Base-by-base conservation (phyloP, 495 filamentous ascomycete species). In the Mycothermus thermophilus region DNA sequence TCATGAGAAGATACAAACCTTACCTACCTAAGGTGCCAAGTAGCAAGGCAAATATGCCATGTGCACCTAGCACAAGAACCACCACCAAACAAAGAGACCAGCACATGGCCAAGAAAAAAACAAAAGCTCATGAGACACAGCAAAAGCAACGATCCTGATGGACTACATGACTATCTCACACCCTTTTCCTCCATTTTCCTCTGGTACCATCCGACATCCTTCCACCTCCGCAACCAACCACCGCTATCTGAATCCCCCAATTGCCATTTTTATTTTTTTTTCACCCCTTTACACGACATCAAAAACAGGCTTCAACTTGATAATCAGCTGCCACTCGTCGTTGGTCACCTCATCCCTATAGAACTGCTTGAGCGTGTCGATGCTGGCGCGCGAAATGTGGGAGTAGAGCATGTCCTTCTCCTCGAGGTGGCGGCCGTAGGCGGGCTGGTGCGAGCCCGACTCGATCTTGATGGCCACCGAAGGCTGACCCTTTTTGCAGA, bases 381-480 rank as follows among this genome's bases (percentile, higher is more conserved):
- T 96, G 51, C 78, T 86, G 42, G 69, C 64, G 40, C 90, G 73
- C 27, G 80, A 86, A 45, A 99, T 90, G 24, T 77, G 66, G 31
- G 78, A 84, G 67, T 93, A 94, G 19, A 99, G 69, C 12, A 59
- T 66, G 57, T 99, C 90, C 53, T 79, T 80, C 55, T 99, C 88
- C 59, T 99, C 90, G 32, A 96, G 71, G 29, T 99, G 90, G 34
- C 90, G 79, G 26, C 90, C 90, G 55, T 99, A 99, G 37, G 80
- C 71, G 9, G 90, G 90, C 61, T 99, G 90, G 58, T 95, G 88
- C 14, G 80, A 62, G 11, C 86, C 88, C 67, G 69, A 71, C 62
- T 99, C 90, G 52, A 99, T 86, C 73, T 99, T 99, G 60, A 99
- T 69, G 16, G 90, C 90, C 11, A 96, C 90, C 5, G 86, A 93